phyloP scores from a whole-genome alignment of 2,329 filamentous ascomycete species.

The Teratosphaeria destructans region DNA sequence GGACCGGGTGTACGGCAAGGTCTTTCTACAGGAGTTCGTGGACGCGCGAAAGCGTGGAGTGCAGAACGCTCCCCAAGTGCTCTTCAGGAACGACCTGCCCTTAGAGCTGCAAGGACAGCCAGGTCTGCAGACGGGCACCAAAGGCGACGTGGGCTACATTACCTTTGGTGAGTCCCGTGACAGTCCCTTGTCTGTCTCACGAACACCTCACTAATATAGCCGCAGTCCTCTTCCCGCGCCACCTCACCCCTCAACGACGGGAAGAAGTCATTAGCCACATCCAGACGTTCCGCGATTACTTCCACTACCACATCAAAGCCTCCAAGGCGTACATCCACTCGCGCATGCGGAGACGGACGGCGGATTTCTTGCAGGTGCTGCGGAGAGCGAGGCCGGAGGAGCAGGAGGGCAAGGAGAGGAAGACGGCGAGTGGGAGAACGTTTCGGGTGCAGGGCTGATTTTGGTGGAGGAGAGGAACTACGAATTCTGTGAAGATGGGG shows the following conservation, averaged over 20 bases:
- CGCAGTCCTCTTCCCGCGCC: constrained; percentile 84
- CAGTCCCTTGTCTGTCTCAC: not conserved
- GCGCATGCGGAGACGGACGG: constrained; percentile 92
- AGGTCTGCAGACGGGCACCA: constrained; percentile 65
- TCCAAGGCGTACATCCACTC: constrained; percentile 99
- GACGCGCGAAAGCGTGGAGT: constrained; percentile 90
- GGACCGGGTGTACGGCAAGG: constrained; percentile 92
- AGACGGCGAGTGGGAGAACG: constrained; percentile 92
- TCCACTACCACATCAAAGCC: constrained; percentile 99
- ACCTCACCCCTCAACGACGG: constrained; percentile 81
- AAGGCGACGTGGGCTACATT: constrained; percentile 88
- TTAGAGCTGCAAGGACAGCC: constrained; percentile 80
- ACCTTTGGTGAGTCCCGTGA: constrained; percentile 66
- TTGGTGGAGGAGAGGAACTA: not conserved
- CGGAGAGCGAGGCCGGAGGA: constrained; percentile 89
- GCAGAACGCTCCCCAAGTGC: constrained; percentile 94
- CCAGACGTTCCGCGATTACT: constrained; percentile 99
- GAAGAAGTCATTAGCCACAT: constrained; percentile 97
- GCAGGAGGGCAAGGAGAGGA: constrained; percentile 84
- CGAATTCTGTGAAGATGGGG: not conserved
- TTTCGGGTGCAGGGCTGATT: constrained; percentile 55
- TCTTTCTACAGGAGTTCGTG: constrained; percentile 97
- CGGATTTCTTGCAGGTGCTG: constrained; percentile 97
- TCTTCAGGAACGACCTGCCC: constrained; percentile 90
- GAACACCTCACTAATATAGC: constrained; percentile 6